A percentile compares a stretch with the other conserved stretches of the same genome.
Conservation (phyloP, 495 filamentous ascomycete species). For the Daldinia decipiens region DNA sequence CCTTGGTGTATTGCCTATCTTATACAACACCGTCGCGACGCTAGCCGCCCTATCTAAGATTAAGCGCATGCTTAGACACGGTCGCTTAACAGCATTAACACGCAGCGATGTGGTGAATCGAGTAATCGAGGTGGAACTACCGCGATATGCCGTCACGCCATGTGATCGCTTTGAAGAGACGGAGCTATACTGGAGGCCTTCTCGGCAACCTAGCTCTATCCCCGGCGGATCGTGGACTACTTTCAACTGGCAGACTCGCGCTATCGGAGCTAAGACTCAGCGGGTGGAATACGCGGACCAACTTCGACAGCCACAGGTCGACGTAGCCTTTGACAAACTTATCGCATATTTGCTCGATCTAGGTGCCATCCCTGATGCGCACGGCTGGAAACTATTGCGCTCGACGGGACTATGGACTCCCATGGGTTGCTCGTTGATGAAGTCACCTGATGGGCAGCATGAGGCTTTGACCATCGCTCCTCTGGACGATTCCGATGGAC, state of each 20-base stretch:
- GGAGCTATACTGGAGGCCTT: slow-evolving; percentile 65
- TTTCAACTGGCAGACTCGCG: slow-evolving; percentile 70
- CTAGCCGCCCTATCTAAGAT: slow-evolving; percentile 66
- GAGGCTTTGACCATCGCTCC: slow-evolving; percentile 65
- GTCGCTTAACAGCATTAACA: slow-evolving; percentile 65
- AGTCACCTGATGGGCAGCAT: slow-evolving; percentile 61
- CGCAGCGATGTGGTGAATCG: slow-evolving; percentile 70
- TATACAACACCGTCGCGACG: slow-evolving; percentile 67
- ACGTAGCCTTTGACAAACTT: slow-evolving; percentile 70
- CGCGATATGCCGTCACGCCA: slow-evolving; percentile 69
- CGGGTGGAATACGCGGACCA: slow-evolving; percentile 73
- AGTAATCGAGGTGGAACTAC: slow-evolving; percentile 73
- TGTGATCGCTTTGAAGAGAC: slow-evolving; percentile 62
- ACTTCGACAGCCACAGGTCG: slow-evolving; percentile 70
- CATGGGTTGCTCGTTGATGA: slow-evolving; percentile 66
- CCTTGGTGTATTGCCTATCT: slow-evolving; percentile 72
- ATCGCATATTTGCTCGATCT: slow-evolving; percentile 70
- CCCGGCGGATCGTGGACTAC: slow-evolving; percentile 71
- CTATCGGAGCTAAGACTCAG: slow-evolving; percentile 68
- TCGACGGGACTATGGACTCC: slow-evolving; percentile 72
- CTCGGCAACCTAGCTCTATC: slow-evolving; percentile 58
- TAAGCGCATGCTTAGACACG: slow-evolving; percentile 63
- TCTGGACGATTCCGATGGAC: slow-evolving; percentile 70
- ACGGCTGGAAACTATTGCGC: slow-evolving; percentile 67
- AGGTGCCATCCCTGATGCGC: slow-evolving; percentile 67